Percentiles rank a stretch among this genome's conserved stretches.
Evolutionary conservation across 1,284 basidiomycete genomes (phyloP).

Genomic region (Cutaneotrichosporon sp.): DNA sequence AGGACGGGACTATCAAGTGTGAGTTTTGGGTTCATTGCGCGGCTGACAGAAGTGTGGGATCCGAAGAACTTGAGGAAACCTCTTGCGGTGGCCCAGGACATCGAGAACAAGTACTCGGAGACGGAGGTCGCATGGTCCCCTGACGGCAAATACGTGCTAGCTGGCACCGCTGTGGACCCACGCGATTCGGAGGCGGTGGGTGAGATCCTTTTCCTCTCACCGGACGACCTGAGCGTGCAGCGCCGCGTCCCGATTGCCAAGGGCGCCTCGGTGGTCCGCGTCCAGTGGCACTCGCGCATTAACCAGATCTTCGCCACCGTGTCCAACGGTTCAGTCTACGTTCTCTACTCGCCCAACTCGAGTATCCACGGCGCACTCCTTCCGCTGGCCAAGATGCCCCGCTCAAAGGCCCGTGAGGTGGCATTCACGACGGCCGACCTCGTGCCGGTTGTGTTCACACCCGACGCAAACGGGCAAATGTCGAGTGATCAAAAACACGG

Average conservation of each 20-base stretch:
- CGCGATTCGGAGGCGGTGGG: slow-evolving; percentile 57
- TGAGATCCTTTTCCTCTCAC: slow-evolving; percentile 66
- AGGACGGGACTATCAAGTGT: slow-evolving; percentile 93
- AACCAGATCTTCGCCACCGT: slow-evolving; percentile 88
- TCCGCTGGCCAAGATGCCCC: slow-evolving; percentile 58
- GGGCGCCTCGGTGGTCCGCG: slow-evolving; percentile 73
- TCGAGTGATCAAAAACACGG: slow-evolving; percentile 76
- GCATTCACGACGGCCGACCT: slow-evolving; percentile 73
- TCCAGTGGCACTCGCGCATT: slow-evolving; percentile 92
- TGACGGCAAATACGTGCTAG: slow-evolving; percentile 78
- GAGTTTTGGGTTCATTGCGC: slow-evolving; percentile 44
- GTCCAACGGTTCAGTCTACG: slow-evolving; percentile 79
- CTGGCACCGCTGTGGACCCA: slow-evolving; percentile 61
- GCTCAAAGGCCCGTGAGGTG: slow-evolving; percentile 71
- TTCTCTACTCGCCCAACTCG: slow-evolving; percentile 80
- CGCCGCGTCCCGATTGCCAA: slow-evolving; percentile 59
- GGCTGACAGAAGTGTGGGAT: slow-evolving; percentile 74
- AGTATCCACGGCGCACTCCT: slow-evolving; percentile 90
- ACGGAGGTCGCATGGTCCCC: slow-evolving; percentile 92
- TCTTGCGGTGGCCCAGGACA: slow-evolving; percentile 57
- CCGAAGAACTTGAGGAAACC: slow-evolving; percentile 81
- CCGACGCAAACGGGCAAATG: slow-evolving; percentile 71
- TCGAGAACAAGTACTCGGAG: slow-evolving; percentile 77
- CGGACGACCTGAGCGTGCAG: slow-evolving; percentile 61
- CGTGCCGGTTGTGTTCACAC: slow-evolving; percentile 71